These are phyloP conservation scores for Metschnikowia lachancei DNA, from an alignment of 805 yeast genomes.

Conservation along the genomic window DNA sequence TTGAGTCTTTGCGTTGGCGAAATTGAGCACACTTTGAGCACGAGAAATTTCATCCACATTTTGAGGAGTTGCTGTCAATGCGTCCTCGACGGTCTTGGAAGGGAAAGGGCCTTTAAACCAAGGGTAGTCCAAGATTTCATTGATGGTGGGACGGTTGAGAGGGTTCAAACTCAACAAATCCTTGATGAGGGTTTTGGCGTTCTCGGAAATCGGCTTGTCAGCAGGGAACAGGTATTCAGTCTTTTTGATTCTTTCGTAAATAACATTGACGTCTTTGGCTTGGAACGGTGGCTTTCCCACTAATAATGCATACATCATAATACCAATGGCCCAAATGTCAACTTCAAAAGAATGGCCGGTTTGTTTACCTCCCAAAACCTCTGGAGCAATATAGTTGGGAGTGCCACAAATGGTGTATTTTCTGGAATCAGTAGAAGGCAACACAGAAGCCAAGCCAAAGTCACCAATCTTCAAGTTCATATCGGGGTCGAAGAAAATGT, in stretches of 20 bases:
- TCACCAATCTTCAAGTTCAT: conserved; percentile 97
- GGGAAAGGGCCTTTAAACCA: conserved; percentile 93
- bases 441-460: conserved; percentile 96
- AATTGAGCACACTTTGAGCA: conserved; percentile 64
- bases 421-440: conserved; percentile 64
- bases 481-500: conserved; percentile 87
- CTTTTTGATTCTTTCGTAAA: conserved; percentile 85
- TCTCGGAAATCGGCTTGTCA: conserved; percentile 62
- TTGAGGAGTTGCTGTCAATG: conserved; percentile 63
- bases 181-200: conserved; percentile 69
- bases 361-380: conserved; percentile 83
- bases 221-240: conserved; percentile 79
- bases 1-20: conserved; percentile 59
- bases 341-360: conserved; percentile 93
- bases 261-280: conserved; percentile 87
- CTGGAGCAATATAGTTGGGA: conserved; percentile 98
- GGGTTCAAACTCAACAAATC: conserved; percentile 80
- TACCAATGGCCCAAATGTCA: conserved; percentile 97
- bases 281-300: conserved; percentile 98
- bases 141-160: conserved; percentile 71
- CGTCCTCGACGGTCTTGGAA: conserved; percentile 55
- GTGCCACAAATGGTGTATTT: conserved; percentile 97
- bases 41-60: conserved; percentile 50
- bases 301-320: conserved; percentile 89
- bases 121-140: conserved; percentile 73